These are phyloP conservation scores for Mimosa bimucronata DNA, from an alignment of 306 rosid genomes.

Conservation along the genomic window DNA sequence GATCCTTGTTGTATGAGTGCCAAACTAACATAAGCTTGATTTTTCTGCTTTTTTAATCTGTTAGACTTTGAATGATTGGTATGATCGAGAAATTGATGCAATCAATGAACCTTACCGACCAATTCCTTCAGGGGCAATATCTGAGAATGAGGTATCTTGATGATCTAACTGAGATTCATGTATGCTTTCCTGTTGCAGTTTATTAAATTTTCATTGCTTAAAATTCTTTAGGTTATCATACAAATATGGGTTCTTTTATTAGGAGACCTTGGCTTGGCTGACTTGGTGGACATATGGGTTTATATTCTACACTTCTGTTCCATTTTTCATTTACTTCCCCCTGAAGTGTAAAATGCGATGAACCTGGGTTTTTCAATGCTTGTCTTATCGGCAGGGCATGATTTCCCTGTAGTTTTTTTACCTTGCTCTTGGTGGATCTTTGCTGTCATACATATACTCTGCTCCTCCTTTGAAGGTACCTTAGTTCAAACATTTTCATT, in stretches of 20 bases:
- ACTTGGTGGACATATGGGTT: conserved; percentile 89
- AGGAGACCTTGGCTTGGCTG: conserved; percentile 84
- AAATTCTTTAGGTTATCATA: conserved; percentile 72
- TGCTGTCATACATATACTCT: conserved; percentile 90
- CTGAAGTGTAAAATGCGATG: conserved; percentile 11
- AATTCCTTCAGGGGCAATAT: conserved; percentile 94
- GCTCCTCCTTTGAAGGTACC: conserved; percentile 95
- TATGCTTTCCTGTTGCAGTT: conserved; percentile 8
- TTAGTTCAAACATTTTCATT: background rate
- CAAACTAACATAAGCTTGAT: conserved; percentile 18
- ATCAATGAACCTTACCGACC: conserved; percentile 98
- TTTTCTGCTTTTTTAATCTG: conserved; percentile 28
- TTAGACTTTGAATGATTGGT: conserved; percentile 96
- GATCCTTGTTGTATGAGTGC: conserved; percentile 23
- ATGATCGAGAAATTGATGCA: conserved; percentile 97
- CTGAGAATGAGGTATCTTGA: conserved; percentile 83
- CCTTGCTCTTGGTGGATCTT: conserved; percentile 91
- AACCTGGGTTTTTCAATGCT: conserved; percentile 41
- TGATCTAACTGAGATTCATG: background rate
- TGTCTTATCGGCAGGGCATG: conserved; percentile 81
- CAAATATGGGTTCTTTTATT: conserved; percentile 96
- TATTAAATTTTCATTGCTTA: conserved; percentile 16
- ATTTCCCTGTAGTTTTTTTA: conserved; percentile 75
- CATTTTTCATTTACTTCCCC: conserved; percentile 16
- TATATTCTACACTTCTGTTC: conserved; percentile 40